Base-by-base conservation (phyloP, 352 stramenopile species). In the Globisporangium megalacanthum region DNA sequence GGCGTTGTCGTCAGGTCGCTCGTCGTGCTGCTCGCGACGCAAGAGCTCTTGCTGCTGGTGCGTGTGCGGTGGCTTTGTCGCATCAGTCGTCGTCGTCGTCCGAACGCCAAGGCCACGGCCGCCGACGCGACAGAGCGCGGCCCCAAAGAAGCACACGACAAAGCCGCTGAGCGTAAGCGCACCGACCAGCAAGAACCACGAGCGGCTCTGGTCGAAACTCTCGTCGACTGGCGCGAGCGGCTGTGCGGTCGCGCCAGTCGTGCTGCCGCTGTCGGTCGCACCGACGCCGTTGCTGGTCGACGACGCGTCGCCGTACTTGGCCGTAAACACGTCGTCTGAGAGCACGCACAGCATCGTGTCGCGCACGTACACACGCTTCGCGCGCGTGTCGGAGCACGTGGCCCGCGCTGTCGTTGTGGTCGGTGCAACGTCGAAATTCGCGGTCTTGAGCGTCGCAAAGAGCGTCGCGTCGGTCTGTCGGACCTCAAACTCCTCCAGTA, bases 261-360 rank as follows among this genome's bases (percentile, higher is more conserved):
- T 33, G 14, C 13, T 25, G 2, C 41, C 50, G n/a, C 56, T 52
- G 17, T n/a, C 41, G 2, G 6, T 47, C 41, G 15, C 15, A 29
- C 53, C 59, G 5, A 55, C 60, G 22, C 60, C 62, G 6, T 49
- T 20, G 36, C 31, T 53, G 4, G 25, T 39, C 6, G 39, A 47
- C 6, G 39, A 47, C n/a, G 58, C 49, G 20, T 53, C 41, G 2
- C 62, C 64, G 19, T 79, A 79, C 42, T 81, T 81, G 48, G 9
- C 31, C 8, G 64, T 55, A 31, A 81, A 81, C 1, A 54, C 49
- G 14, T 68, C 60, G 50, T 81, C 68, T n/a, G 68, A 14, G 25
- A 81, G 50, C 22, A 79, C 70, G 45, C 70, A 81, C 1, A 81
- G 55, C 65, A 81, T 54, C n/a, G 72, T 79, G 37, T 77, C 52